Conservation (phyloP, 768 basidiomycete genomes). For the Lenzites betulinus region DNA sequence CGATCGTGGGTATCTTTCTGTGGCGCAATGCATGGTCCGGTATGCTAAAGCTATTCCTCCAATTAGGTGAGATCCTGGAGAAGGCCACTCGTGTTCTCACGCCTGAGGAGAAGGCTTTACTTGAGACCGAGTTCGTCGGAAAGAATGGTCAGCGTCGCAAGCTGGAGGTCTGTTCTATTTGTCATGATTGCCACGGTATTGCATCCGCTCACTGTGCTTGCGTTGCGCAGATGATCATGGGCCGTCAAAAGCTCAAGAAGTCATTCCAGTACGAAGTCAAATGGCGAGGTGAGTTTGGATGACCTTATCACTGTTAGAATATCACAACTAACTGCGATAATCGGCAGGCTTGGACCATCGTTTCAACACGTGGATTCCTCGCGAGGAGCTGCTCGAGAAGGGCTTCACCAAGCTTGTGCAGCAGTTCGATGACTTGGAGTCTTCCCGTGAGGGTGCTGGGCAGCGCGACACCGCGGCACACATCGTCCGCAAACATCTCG, state of each 20-base stretch:
- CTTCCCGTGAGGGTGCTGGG: slow-evolving; percentile 94
- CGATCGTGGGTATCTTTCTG: slow-evolving; percentile 64
- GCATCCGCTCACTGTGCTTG: slow-evolving; percentile 1
- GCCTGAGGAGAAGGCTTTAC: slow-evolving; percentile 74
- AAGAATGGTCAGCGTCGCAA: slow-evolving; percentile 90
- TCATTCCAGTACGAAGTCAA: slow-evolving; percentile 92
- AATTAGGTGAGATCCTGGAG: slow-evolving; percentile 80
- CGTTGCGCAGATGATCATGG: slow-evolving; percentile 69
- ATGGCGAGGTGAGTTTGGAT: slow-evolving; percentile 54
- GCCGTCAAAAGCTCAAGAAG: slow-evolving; percentile 97
- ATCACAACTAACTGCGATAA: slow-evolving; percentile 1
- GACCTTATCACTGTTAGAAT: background rate
- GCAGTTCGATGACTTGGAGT: slow-evolving; percentile 95
- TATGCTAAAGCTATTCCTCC: background rate
- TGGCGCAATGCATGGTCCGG: background rate
- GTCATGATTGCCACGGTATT: background rate
- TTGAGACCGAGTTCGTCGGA: slow-evolving; percentile 88
- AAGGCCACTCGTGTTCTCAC: slow-evolving; percentile 90
- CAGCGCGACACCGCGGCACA: slow-evolving; percentile 80
- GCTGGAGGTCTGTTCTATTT: slow-evolving; percentile 64
- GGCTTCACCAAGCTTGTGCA: slow-evolving; percentile 89
- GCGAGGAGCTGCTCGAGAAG: slow-evolving; percentile 82
- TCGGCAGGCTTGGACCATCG: slow-evolving; percentile 67
- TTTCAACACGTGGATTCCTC: slow-evolving; percentile 90
- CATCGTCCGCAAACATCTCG: slow-evolving; percentile 87